Evolutionary conservation across 2,329 filamentous ascomycete genomes (phyloP).

Genomic region (Torrubiellomyces zombiae): DNA sequence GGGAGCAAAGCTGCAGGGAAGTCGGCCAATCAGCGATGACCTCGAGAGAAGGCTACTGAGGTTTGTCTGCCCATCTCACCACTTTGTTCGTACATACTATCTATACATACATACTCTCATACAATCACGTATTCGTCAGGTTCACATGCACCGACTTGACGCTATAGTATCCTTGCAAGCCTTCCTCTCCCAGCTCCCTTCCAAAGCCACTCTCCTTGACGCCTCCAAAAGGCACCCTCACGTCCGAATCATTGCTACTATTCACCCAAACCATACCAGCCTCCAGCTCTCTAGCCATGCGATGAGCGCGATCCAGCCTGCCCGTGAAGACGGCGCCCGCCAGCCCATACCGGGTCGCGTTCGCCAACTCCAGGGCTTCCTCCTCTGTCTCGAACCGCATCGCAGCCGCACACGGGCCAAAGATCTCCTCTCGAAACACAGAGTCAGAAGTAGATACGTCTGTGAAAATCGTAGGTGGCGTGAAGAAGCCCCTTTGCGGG

Average conservation of each 20-base stretch:
- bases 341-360: conserved; percentile 34
- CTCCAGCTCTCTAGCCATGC: conserved; percentile 31
- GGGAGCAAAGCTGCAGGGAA: no score
- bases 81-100: no score
- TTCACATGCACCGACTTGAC: conserved; percentile 15
- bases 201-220: conserved; percentile 17
- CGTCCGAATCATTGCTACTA: conserved; percentile 16
- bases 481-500: conserved; percentile 11
- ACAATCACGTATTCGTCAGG: no score
- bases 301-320: conserved; percentile 25
- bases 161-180: conserved; percentile 12
- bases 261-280: conserved; percentile 31
- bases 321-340: conserved; percentile 38
- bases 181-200: conserved; percentile 15
- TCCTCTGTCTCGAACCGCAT: conserved; percentile 12
- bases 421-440: conserved; percentile 15
- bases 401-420: conserved; percentile 13
- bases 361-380: conserved; percentile 13
- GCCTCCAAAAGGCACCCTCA: conserved; percentile 15
- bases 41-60: no score
- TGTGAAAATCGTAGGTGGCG: conserved; percentile 13
- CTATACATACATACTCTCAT: no score
- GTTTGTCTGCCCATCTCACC: no score
- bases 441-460: conserved; percentile 8
- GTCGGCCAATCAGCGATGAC: no score